A percentile compares a stretch with the other conserved stretches of the same genome.
Conservation (phyloP, 768 basidiomycete genomes). For the Leccinum longicurvipes region DNA sequence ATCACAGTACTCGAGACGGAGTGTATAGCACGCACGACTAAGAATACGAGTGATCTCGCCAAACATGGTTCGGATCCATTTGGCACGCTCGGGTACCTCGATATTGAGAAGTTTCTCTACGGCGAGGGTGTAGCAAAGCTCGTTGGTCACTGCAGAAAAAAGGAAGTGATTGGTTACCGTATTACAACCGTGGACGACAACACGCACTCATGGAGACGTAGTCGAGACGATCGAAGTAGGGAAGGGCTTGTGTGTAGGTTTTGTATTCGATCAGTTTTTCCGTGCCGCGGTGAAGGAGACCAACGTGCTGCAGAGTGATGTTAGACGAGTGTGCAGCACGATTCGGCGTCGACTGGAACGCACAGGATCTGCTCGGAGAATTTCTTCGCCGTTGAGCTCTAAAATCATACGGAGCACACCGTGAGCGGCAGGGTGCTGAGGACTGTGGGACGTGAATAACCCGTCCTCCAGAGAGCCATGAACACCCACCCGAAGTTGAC, state of each 20-base stretch:
- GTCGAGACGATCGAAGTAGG: conserved; percentile 98
- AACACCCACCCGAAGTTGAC: conserved; percentile 85
- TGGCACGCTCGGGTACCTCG: conserved; percentile 92
- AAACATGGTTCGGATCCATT: conserved; percentile 97
- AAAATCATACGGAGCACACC: conserved; percentile 97
- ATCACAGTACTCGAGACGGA: conserved; percentile 1
- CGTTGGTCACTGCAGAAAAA: conserved; percentile 85
- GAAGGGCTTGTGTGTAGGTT: conserved; percentile 94
- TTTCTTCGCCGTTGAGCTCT: conserved; percentile 96
- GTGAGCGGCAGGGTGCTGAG: conserved; percentile 98
- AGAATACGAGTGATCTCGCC: conserved; percentile 95
- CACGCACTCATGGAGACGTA: conserved; percentile 97
- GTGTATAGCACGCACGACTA: conserved; percentile 61
- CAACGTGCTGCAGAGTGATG: conserved; percentile 67
- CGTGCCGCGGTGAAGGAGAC: conserved; percentile 93
- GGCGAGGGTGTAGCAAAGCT: conserved; percentile 93
- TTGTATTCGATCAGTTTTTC: conserved; percentile 99
- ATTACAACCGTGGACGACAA: background rate
- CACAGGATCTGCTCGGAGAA: conserved; percentile 81
- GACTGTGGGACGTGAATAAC: conserved; percentile 28
- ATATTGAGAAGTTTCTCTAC: conserved; percentile 98
- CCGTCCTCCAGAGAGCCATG: background rate
- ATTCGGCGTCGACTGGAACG: conserved; percentile 16
- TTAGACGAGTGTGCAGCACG: conserved; percentile 3
- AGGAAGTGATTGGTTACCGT: background rate